Evolutionary conservation across 2,329 filamentous ascomycete species (phyloP).

Genomic region (Amauroascus niger): DNA sequence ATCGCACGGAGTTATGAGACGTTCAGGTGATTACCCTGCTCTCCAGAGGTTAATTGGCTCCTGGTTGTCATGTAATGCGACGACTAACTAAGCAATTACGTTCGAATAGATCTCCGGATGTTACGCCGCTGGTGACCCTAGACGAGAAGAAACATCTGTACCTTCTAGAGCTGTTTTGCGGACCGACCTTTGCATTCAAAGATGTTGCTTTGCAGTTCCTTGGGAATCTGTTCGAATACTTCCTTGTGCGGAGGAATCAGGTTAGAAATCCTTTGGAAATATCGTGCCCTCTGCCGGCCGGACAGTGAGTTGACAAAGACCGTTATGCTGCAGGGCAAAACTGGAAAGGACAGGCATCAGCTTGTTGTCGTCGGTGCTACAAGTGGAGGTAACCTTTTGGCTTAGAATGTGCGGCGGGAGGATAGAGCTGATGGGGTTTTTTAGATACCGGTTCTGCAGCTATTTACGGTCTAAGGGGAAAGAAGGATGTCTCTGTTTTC

Average conservation of each 20-base stretch:
- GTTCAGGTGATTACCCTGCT: slow-evolving; percentile 50
- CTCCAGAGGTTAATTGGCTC: neutral
- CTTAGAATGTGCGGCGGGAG: neutral
- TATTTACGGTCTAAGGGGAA: slow-evolving; percentile 87
- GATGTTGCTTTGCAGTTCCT: slow-evolving; percentile 89
- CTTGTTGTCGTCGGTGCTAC: slow-evolving; percentile 81
- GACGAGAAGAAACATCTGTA: slow-evolving; percentile 63
- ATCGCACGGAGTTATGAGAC: slow-evolving; percentile 79
- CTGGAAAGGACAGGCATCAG: slow-evolving; percentile 57
- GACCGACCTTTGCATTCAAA: slow-evolving; percentile 91
- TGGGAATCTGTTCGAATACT: slow-evolving; percentile 67
- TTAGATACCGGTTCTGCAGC: slow-evolving; percentile 73
- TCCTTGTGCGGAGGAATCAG: slow-evolving; percentile 37
- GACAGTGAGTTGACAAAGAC: neutral
- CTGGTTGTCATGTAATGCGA: neutral
- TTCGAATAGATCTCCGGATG: slow-evolving; percentile 62
- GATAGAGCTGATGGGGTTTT: slow-evolving; percentile 10
- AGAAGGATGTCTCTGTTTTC: slow-evolving; percentile 94
- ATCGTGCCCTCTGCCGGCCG: neutral
- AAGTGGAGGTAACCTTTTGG: slow-evolving; percentile 57
- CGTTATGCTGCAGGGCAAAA: slow-evolving; percentile 26
- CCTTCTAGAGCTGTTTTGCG: slow-evolving; percentile 90
- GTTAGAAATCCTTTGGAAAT: slow-evolving; percentile 3
- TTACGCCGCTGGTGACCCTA: slow-evolving; percentile 70
- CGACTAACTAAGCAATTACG: neutral